Conservation (phyloP, 1,284 basidiomycete species). For the Stereum hirsutum region DNA sequence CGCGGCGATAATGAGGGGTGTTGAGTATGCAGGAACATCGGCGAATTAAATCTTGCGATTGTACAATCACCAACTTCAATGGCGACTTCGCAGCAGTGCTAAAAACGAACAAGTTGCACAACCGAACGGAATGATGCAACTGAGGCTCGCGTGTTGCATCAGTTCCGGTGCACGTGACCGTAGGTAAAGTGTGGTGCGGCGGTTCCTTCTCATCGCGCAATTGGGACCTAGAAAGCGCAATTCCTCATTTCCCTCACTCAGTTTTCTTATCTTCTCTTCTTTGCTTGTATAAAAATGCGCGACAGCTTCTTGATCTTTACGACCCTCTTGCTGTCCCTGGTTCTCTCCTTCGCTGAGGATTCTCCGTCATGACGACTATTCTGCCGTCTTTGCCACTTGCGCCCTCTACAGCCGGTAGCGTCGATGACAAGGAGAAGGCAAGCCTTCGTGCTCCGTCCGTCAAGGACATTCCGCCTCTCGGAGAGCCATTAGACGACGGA, state of each 20-base stretch:
- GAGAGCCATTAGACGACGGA: conserved; percentile 4
- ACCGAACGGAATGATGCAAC: too few relatives aligned
- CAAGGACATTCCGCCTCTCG: conserved; percentile 10
- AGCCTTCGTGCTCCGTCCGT: conserved; percentile 18
- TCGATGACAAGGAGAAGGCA: conserved; percentile 11
- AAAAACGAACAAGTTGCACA: too few relatives aligned
- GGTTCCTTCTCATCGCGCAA: conserved; percentile 4
- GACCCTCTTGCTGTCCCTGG: background rate
- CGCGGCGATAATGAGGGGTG: conserved; percentile 41
- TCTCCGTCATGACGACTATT: background rate
- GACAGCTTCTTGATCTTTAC: background rate
- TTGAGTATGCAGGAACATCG: conserved; percentile 2
- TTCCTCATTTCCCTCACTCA: conserved; percentile 1
- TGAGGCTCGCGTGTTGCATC: too few relatives aligned
- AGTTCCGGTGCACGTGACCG: too few relatives aligned
- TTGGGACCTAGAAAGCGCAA: conserved; percentile 1
- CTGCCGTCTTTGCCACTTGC: background rate
- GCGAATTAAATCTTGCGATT: background rate
- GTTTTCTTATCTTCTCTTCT: background rate
- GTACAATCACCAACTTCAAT: background rate
- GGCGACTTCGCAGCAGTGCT: too few relatives aligned
- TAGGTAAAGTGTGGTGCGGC: conserved; percentile 1
- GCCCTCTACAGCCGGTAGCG: background rate
- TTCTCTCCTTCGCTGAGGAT: background rate
- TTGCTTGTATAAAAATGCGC: too few relatives aligned